These are phyloP conservation scores for Acanthamoeba sp. DNA, from an alignment of 208 protist genomes.

Conservation along the genomic window DNA sequence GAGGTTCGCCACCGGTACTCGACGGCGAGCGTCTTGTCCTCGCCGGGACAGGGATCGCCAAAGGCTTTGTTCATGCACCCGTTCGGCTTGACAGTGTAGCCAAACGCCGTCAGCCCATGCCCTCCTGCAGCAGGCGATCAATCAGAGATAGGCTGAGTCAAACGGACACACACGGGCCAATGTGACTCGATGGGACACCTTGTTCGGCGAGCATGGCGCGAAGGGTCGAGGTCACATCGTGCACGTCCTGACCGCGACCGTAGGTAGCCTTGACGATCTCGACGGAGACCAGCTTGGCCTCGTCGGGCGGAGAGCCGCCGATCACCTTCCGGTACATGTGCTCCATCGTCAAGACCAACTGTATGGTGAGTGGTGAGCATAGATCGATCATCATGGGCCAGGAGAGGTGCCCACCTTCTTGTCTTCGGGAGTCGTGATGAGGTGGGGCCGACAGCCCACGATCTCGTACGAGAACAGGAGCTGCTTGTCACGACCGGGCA, in stretches of 20 bases:
- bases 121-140: too few relatives aligned
- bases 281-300: neutral
- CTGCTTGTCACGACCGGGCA: neutral
- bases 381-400: neutral
- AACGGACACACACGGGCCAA: neutral
- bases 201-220: constrained; percentile 20
- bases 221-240: constrained; percentile 16
- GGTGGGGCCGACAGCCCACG: neutral
- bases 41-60: constrained; percentile 29
- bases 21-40: constrained; percentile 55
- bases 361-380: neutral
- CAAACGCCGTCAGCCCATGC: neutral
- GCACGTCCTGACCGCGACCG: neutral
- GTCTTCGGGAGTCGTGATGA: constrained; percentile 38
- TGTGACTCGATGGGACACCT: neutral
- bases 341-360: constrained; percentile 3
- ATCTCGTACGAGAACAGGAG: constrained; percentile 62
- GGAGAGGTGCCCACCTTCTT: constrained; percentile 36
- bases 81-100: constrained; percentile 31
- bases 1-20: constrained; percentile 54
- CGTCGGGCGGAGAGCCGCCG: neutral
- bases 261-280: constrained; percentile 62
- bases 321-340: constrained; percentile 49
- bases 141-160: neutral
- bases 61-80: constrained; percentile 50